Evolutionary conservation across 768 basidiomycete genomes (phyloP).

Genomic region (Crepidotus variabilis): DNA sequence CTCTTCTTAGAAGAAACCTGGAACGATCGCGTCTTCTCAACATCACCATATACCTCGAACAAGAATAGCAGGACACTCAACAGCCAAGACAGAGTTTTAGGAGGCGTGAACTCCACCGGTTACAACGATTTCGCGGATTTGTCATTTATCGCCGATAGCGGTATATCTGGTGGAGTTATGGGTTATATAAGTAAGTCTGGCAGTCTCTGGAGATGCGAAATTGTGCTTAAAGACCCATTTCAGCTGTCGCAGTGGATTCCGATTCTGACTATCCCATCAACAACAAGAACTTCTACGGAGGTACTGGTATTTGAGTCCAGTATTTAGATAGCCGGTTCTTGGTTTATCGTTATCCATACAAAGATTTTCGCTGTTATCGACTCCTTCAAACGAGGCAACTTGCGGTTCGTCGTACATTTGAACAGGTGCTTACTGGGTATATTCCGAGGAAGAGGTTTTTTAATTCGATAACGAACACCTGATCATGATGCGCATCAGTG

Average conservation of each 20-base stretch:
- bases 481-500: no score
- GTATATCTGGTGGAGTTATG: constrained; percentile 16
- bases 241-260: neutral
- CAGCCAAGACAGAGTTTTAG: constrained; percentile 25
- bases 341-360: no score
- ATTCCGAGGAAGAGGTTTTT: no score
- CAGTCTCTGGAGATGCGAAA: neutral
- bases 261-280: neutral
- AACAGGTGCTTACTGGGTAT: no score
- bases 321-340: no score
- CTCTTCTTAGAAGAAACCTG: constrained; percentile 31
- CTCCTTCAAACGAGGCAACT: no score
- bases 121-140: constrained; percentile 20
- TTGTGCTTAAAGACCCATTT: neutral
- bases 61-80: constrained; percentile 24
- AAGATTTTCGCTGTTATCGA: no score
- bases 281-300: neutral
- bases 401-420: no score
- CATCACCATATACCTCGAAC: constrained; percentile 23
- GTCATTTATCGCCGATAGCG: constrained; percentile 6
- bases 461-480: no score
- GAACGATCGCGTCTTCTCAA: constrained; percentile 23
- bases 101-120: constrained; percentile 22
- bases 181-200: constrained; percentile 22
- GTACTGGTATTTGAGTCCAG: neutral